These are phyloP conservation scores for Penicillium cinerascens DNA, from an alignment of 495 filamentous ascomycete genomes.

Conservation along the genomic window DNA sequence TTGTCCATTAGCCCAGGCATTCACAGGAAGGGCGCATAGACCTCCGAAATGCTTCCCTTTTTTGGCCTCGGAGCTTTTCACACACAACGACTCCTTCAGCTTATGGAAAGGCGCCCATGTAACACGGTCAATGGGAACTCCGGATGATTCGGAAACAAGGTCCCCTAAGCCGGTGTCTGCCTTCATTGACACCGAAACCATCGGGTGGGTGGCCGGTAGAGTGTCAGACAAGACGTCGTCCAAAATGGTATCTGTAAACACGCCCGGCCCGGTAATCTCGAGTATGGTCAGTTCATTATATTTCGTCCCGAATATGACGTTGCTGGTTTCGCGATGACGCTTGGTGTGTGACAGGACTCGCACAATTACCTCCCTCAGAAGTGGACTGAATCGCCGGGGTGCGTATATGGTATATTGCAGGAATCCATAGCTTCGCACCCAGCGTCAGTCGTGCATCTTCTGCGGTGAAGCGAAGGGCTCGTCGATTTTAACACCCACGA, in stretches of 20 bases:
- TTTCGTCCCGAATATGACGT: slow-evolving; percentile 10
- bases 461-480: slow-evolving; percentile 36
- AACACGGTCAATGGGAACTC: slow-evolving; percentile 22
- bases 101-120: slow-evolving; percentile 44
- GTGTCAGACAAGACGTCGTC: slow-evolving; percentile 36
- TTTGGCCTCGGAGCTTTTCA: slow-evolving; percentile 24
- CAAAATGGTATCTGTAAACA: slow-evolving; percentile 41
- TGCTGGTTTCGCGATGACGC: slow-evolving; percentile 18
- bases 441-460: slow-evolving; percentile 38
- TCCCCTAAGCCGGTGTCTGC: slow-evolving; percentile 29
- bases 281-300: slow-evolving; percentile 32
- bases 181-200: slow-evolving; percentile 26
- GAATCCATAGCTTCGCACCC: slow-evolving; percentile 37
- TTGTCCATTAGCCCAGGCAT: slow-evolving; percentile 46
- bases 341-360: slow-evolving; percentile 36
- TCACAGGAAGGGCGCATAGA: slow-evolving; percentile 39
- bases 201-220: slow-evolving; percentile 25
- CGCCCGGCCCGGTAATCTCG: slow-evolving; percentile 37
- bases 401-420: slow-evolving; percentile 43
- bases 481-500: slow-evolving; percentile 41
- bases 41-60: slow-evolving; percentile 29
- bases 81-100: slow-evolving; percentile 31
- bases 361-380: slow-evolving; percentile 35
- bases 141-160: slow-evolving; percentile 10
- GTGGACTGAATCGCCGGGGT: slow-evolving; percentile 38